Conservation (phyloP, 768 basidiomycete genomes). For the Leucosporidium yakuticum region DNA sequence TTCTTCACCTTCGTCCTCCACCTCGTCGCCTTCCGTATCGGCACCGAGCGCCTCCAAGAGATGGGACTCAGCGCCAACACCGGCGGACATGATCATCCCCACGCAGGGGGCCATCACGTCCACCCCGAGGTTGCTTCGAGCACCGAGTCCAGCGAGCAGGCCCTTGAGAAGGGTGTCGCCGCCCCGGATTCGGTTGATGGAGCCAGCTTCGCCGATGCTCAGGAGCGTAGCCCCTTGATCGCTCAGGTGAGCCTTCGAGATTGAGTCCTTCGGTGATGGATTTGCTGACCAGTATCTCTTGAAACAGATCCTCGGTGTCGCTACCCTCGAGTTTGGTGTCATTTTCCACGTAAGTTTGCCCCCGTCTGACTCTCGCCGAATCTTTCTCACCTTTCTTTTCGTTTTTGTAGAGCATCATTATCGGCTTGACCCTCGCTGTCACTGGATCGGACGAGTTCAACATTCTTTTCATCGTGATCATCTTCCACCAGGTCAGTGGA, state of each 20-base stretch:
- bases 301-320: conserved; percentile 26
- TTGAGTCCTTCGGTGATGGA: no score
- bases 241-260: not conserved
- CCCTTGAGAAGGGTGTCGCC: not conserved
- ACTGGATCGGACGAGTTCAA: conserved; percentile 41
- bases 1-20: conserved; percentile 37
- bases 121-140: not conserved
- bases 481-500: conserved; percentile 39
- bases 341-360: conserved; percentile 33
- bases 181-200: not conserved
- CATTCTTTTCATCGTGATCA: conserved; percentile 40
- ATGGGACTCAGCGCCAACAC: conserved; percentile 14
- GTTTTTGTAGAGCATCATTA: conserved; percentile 36
- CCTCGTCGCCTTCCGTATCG: conserved; percentile 37
- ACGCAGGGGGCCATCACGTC: not conserved
- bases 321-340: conserved; percentile 41
- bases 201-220: not conserved
- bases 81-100: not conserved
- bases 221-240: not conserved
- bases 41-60: conserved; percentile 31
- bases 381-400: not conserved
- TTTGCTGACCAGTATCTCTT: no score
- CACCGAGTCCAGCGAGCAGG: not conserved
- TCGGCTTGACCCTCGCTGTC: conserved; percentile 45
- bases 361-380: not conserved